A percentile compares a stretch with the other conserved stretches of the same genome.
These are phyloP conservation scores for Polyporus arcularius DNA, from an alignment of 768 basidiomycete species.

Conservation along the genomic window DNA sequence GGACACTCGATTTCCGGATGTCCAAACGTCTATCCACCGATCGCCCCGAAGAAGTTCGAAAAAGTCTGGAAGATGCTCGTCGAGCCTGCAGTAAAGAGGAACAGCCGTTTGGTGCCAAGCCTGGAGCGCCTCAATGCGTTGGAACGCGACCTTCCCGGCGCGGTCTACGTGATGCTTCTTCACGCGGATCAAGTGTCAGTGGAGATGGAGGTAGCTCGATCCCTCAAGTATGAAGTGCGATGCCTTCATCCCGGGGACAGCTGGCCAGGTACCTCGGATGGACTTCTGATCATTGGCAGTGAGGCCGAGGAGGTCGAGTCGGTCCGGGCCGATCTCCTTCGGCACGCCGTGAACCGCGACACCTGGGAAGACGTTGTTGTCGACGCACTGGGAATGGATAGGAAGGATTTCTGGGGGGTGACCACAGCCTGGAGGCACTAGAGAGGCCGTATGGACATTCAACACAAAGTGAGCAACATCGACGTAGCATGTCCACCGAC, in stretches of 20 bases:
- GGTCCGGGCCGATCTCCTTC: slow-evolving; percentile 6
- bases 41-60: slow-evolving; percentile 11
- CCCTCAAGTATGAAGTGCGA: neutral
- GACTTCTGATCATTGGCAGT: neutral
- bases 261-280: neutral
- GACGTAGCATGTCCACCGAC: no score
- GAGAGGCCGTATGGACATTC: no score
- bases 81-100: neutral
- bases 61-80: neutral
- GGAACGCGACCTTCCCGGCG: neutral
- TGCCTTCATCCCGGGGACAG: neutral
- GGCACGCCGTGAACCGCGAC: neutral
- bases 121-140: neutral
- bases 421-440: no score
- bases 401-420: no score
- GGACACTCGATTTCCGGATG: slow-evolving; percentile 69
- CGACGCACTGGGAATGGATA: no score
- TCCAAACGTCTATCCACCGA: slow-evolving; percentile 42
- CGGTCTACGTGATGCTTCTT: neutral
- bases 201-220: neutral
- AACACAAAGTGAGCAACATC: no score
- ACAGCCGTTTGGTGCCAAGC: neutral
- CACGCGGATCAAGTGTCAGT: neutral
- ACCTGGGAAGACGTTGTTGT: neutral
- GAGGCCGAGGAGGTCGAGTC: neutral